Evolutionary conservation across 768 basidiomycete genomes (phyloP), one percentile per base, ranked within the genome.

Genomic region (Boletus subcaerulescens): DNA sequence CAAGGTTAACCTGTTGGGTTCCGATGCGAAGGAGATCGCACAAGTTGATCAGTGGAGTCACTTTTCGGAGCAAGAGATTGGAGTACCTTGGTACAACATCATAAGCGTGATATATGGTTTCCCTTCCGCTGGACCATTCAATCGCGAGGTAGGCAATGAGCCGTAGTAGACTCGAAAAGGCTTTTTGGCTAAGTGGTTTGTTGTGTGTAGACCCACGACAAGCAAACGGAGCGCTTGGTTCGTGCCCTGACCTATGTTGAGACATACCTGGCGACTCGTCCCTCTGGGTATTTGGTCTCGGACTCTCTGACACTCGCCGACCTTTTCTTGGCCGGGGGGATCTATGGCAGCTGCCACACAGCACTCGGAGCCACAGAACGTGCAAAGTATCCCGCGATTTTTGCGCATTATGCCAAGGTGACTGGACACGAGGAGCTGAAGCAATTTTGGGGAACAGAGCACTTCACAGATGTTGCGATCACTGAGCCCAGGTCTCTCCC

Each of bases 31-130:
- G 22, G 59, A 63, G 32, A 17, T 22, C 2, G 45, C 54, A 1
- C 40, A 57, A 1, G 32, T 66, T 7, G 62, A 66, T 49, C 65
- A 65, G 13, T 66, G 64, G 62, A 17, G 45, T 8, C 65, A 61
- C 36, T 66, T 58, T 43, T 52, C 47, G 8, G 64, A 66, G 22
- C 47, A 48, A 1, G 65, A 66, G 17, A 49, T 66, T 22, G 32
- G 54, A 3, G 6, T 1, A 0, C 46, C 55, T 7, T 1, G 3
- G 0, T 14, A 40, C 9, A 10, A 0, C n/a, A 11, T 38, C 40
- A 26, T 39, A 13, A 26, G 42, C 11, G 1, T 40, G 38, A 10
- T 64, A 15, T 50, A 31, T 13, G 56, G 53, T 0, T 43, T 35
- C 4, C 1, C 17, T 20, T 24, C 24, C 24, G 24, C 18, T 18